Conservation (phyloP, 352 stramenopile genomes). For the Pythium rishiriense region DNA sequence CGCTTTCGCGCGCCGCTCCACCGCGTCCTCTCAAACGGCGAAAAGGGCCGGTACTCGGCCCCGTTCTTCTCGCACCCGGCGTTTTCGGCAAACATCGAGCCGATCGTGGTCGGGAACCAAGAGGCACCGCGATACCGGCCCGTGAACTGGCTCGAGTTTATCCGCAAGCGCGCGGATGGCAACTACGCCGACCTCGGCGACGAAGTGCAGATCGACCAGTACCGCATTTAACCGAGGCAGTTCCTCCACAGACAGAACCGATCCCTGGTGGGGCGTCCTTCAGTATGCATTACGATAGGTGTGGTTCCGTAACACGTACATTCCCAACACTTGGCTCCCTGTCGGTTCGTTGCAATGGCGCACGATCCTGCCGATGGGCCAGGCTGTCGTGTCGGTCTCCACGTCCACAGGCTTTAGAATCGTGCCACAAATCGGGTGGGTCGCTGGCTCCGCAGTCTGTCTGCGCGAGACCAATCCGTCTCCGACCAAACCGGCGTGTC, state of each 20-base stretch:
- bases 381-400: too few relatives aligned
- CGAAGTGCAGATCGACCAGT: conserved; percentile 92
- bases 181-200: conserved; percentile 90
- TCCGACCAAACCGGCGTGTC: too few relatives aligned
- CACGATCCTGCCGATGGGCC: too few relatives aligned
- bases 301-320: too few relatives aligned
- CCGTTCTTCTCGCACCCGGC: conserved; percentile 68
- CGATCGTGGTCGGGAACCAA: conserved; percentile 42
- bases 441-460: too few relatives aligned
- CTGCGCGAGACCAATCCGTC: too few relatives aligned
- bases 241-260: background rate
- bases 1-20: conserved; percentile 47
- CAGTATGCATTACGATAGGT: too few relatives aligned
- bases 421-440: too few relatives aligned
- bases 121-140: conserved; percentile 60
- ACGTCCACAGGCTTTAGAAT: too few relatives aligned
- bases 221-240: conserved; percentile 21
- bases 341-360: too few relatives aligned
- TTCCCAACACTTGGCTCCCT: too few relatives aligned
- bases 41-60: conserved; percentile 38
- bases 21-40: conserved; percentile 43
- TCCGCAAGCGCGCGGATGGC: conserved; percentile 78
- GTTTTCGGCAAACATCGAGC: conserved; percentile 57
- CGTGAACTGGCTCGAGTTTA: conserved; percentile 89
- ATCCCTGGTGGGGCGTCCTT: background rate